Percentiles rank a stretch among this genome's conserved stretches.
These are phyloP conservation scores for Phalaenopsis equestris DNA, from an alignment of 106 monocot genomes.

Conservation along the genomic window DNA sequence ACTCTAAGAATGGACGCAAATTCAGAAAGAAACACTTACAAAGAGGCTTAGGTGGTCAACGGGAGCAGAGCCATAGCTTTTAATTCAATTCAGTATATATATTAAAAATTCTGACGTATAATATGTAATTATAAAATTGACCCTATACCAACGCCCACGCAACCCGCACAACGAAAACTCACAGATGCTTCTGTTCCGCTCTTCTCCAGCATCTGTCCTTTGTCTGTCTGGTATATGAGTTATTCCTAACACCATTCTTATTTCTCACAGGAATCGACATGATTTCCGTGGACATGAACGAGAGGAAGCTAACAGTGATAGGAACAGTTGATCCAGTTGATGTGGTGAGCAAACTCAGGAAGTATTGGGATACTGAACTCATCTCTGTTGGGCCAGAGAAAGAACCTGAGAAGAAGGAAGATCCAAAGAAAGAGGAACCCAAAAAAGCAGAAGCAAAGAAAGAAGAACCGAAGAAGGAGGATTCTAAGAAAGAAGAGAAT, in stretches of 20 bases:
- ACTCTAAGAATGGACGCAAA: too few species aligned
- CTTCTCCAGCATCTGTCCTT: too few species aligned
- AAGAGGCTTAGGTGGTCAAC: too few species aligned
- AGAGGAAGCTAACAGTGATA: constrained; percentile 15
- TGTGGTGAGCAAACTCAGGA: constrained; percentile 8
- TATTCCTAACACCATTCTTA: not conserved
- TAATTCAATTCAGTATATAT: too few species aligned
- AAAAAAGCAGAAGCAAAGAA: constrained; percentile 15
- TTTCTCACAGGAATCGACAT: constrained; percentile 44
- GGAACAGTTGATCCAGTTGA: constrained; percentile 9
- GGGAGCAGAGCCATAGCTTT: too few species aligned
- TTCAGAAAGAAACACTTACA: too few species aligned
- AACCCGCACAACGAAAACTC: too few species aligned
- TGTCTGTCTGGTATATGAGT: too few species aligned
- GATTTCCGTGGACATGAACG: constrained; percentile 46
- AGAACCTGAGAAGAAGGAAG: constrained; percentile 7
- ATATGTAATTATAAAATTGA: too few species aligned
- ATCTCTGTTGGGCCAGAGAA: constrained; percentile 10
- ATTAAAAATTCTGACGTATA: too few species aligned
- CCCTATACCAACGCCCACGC: too few species aligned
- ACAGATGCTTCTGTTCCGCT: too few species aligned
- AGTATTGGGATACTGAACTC: constrained; percentile 8
- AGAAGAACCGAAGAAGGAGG: constrained; percentile 3
- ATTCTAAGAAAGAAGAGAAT: constrained; percentile 1
- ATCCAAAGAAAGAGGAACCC: constrained; percentile 10